Base-by-base conservation (phyloP, 1,139 yeast species). In the Lodderomyces orthopsilosis region DNA sequence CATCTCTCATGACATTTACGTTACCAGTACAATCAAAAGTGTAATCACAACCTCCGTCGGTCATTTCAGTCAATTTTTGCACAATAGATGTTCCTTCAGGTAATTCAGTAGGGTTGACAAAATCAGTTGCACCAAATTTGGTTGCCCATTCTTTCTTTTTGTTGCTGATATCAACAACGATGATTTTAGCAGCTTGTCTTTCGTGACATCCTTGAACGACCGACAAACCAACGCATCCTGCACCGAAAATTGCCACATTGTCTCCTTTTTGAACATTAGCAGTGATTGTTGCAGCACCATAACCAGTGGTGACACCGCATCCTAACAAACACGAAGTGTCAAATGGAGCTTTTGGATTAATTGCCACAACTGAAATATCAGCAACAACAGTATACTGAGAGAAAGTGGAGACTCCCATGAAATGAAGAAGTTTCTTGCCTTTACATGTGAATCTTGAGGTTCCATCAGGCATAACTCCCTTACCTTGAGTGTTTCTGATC, bases 11-110 rank as follows among this genome's bases (percentile, higher is more conserved):
- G 43, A 93, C 98, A 38, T 79, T 68, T 49, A 85, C 93, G 62
- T 93, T 94, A 72, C 98, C 98, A 44, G 98, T 93, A 76, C 98
- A 91, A 72, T 94, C 98, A 62, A 93, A 93, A 33, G 98, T 91
- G 71, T 66, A 89, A 61, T 93, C 98, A 53, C 91, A 79, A 41
- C 98, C 98, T 57, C 98, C 98, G 59, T 93, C 98, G 46, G 97
- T 90, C 80, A 83, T 72, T 60, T 88, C 95, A 54, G 89, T 72
- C 56, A 93, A 78, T 63, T 88, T 83, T 46, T 88, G 88, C 45
- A 90, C 97, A 59, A 91, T 81, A 35, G 87, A 74, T 49, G 80
- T 75, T 43, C 89, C 93, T 55, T 81, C 82, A 43, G 84, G 81
- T 55, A 91, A 71, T 53, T 78, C 79, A 42, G 78, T 68, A 50